Evolutionary conservation across 228 moss, liverwort and hornwort species (phyloP).

Genomic region (Sphagnum magellanicum): DNA sequence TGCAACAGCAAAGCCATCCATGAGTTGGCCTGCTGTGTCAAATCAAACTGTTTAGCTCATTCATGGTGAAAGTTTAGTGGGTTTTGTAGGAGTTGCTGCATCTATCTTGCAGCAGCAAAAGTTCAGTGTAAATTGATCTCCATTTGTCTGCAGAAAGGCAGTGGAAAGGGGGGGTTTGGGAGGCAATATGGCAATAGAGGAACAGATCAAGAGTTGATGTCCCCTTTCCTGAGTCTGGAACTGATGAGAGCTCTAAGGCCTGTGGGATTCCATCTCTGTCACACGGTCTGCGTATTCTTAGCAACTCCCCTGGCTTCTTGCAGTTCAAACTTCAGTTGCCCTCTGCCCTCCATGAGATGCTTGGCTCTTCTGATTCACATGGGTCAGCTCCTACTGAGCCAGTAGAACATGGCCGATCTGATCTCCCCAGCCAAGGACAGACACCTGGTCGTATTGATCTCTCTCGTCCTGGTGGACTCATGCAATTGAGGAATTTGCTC

Average conservation of each 20-base stretch:
- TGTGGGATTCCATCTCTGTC: slow-evolving; percentile 40
- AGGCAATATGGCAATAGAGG: slow-evolving; percentile 2
- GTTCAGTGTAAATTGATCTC: too few relatives aligned
- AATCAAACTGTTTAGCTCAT: too few relatives aligned
- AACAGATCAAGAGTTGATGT: slow-evolving; percentile 49
- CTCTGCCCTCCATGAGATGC: slow-evolving; percentile 92
- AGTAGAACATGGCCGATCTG: slow-evolving; percentile 41
- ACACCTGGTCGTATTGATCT: slow-evolving; percentile 43
- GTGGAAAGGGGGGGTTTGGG: too few relatives aligned
- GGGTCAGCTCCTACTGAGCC: slow-evolving; percentile 51
- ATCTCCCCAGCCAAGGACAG: slow-evolving; percentile 19
- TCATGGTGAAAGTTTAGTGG: too few relatives aligned
- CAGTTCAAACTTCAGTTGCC: slow-evolving; percentile 22
- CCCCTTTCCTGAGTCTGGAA: slow-evolving; percentile 35
- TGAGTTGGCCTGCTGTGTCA: too few relatives aligned
- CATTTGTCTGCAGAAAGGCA: too few relatives aligned
- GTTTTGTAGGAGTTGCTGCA: too few relatives aligned
- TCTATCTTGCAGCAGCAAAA: too few relatives aligned
- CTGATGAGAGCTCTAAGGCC: slow-evolving; percentile 39
- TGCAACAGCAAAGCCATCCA: too few relatives aligned
- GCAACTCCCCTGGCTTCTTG: slow-evolving; percentile 2
- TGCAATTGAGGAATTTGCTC: slow-evolving; percentile 65
- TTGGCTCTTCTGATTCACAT: slow-evolving; percentile 77
- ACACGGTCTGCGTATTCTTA: not conserved
- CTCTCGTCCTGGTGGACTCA: slow-evolving; percentile 30